Percentiles rank a stretch among this genome's conserved stretches.
These are phyloP conservation scores for Ophiostoma ips DNA, from an alignment of 2,329 filamentous ascomycete genomes.

Conservation along the genomic window DNA sequence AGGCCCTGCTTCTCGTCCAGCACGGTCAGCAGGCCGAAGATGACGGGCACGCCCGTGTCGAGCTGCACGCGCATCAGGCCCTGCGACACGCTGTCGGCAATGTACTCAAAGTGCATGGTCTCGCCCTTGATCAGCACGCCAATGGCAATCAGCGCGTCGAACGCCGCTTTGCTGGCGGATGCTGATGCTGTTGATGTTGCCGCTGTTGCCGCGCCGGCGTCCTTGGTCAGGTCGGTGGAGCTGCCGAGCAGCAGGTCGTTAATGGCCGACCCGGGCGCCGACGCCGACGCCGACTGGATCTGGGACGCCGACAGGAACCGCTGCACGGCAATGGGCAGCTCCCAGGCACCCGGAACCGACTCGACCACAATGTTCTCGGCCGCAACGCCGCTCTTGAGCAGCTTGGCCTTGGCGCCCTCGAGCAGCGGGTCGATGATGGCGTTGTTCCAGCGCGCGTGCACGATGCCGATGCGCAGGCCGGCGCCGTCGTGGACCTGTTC, in stretches of 20 bases:
- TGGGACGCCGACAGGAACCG: constrained; percentile 82
- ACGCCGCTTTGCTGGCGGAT: constrained; percentile 34
- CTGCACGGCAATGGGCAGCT: constrained; percentile 82
- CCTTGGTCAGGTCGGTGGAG: constrained; percentile 50
- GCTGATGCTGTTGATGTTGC: background rate
- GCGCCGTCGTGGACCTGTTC: constrained; percentile 50
- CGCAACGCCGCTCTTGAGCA: constrained; percentile 66
- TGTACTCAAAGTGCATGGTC: constrained; percentile 99
- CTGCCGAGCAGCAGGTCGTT: constrained; percentile 57
- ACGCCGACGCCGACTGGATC: constrained; percentile 55
- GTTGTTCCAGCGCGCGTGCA: constrained; percentile 92
- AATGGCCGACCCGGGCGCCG: constrained; percentile 46
- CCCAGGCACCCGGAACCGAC: constrained; percentile 86
- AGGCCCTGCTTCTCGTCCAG: constrained; percentile 78
- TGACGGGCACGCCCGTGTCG: constrained; percentile 74
- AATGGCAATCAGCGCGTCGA: constrained; percentile 90
- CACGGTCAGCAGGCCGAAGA: constrained; percentile 86
- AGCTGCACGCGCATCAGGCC: constrained; percentile 91
- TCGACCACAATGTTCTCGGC: constrained; percentile 80
- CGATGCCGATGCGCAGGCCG: constrained; percentile 76
- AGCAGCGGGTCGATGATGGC: constrained; percentile 78
- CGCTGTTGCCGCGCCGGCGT: background rate
- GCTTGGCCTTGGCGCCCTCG: constrained; percentile 62
- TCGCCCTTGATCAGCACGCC: constrained; percentile 96
- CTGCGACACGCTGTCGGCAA: constrained; percentile 77